A percentile compares a stretch with the other conserved stretches of the same genome.
Conservation (phyloP, 176 grass and related monocot species). For the Themeda triandra region DNA sequence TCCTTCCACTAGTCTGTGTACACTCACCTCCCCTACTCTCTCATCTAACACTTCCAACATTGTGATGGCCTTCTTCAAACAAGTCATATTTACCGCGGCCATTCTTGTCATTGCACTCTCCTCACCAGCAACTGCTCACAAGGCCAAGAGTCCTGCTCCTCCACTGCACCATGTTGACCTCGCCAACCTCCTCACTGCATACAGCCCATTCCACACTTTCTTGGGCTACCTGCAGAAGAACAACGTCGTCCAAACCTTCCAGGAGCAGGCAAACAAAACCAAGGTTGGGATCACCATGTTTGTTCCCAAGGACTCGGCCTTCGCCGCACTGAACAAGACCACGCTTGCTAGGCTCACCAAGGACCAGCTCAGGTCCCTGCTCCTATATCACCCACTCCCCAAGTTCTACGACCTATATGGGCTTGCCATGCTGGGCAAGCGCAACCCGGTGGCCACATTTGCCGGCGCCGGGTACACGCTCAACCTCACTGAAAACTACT, state of each 20-base stretch:
- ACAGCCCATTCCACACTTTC: slow-evolving; percentile 72
- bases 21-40: too few relatives aligned
- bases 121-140: too few relatives aligned
- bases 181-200: slow-evolving; percentile 56
- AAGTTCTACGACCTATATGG: slow-evolving; percentile 68
- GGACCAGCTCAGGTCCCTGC: slow-evolving; percentile 60
- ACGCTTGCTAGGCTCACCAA: slow-evolving; percentile 59
- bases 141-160: too few relatives aligned
- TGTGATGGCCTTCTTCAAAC: too few relatives aligned
- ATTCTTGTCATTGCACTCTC: too few relatives aligned
- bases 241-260: slow-evolving; percentile 68
- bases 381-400: slow-evolving; percentile 70
- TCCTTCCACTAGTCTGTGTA: too few relatives aligned
- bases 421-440: slow-evolving; percentile 62
- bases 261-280: slow-evolving; percentile 71
- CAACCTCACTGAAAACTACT: slow-evolving; percentile 56
- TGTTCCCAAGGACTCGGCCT: slow-evolving; percentile 72
- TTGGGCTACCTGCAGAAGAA: slow-evolving; percentile 64
- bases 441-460: slow-evolving; percentile 68
- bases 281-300: slow-evolving; percentile 79
- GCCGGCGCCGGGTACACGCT: slow-evolving; percentile 64
- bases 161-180: too few relatives aligned
- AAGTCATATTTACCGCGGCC: too few relatives aligned
- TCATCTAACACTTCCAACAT: too few relatives aligned
- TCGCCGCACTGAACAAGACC: slow-evolving; percentile 45